Conservation (phyloP, 345 rosid genomes). For the Boechera retrofracta region DNA sequence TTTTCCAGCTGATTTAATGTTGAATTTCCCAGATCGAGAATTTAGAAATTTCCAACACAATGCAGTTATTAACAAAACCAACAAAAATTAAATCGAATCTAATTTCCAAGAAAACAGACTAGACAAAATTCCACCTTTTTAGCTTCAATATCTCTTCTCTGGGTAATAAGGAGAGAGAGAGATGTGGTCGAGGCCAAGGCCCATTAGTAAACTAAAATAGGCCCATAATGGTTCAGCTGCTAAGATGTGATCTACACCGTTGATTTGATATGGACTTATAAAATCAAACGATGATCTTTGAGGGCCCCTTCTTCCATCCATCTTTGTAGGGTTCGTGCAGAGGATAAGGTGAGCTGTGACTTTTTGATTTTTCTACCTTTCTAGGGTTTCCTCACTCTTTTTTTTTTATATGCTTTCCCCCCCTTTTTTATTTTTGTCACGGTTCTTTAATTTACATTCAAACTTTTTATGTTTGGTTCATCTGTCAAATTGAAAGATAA, state of each 20-base stretch:
- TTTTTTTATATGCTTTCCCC: neutral
- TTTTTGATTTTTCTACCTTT: conserved; percentile 19
- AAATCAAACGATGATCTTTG: conserved; percentile 20
- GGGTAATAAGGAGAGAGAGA: too few relatives aligned
- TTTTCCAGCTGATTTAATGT: too few relatives aligned
- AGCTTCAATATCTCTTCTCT: too few relatives aligned
- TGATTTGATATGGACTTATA: conserved; percentile 34
- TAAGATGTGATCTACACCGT: conserved; percentile 41
- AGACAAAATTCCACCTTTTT: too few relatives aligned
- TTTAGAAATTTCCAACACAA: too few relatives aligned
- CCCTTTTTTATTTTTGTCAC: neutral
- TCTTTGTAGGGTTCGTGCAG: conserved; percentile 39
- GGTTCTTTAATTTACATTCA: conserved; percentile 1
- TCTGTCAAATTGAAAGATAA: conserved; percentile 14
- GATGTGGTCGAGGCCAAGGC: neutral
- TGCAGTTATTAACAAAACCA: too few relatives aligned
- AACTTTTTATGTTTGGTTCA: neutral
- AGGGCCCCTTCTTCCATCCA: conserved; percentile 45
- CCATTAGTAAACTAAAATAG: neutral
- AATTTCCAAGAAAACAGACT: too few relatives aligned
- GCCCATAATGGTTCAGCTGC: conserved; percentile 5
- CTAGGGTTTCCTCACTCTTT: conserved; percentile 45
- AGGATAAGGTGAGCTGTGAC: conserved; percentile 44
- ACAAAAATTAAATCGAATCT: too few relatives aligned
- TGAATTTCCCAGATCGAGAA: too few relatives aligned